phyloP scores from a whole-genome alignment of 78 protist species.

The Monocercomonoides exilis region DNA sequence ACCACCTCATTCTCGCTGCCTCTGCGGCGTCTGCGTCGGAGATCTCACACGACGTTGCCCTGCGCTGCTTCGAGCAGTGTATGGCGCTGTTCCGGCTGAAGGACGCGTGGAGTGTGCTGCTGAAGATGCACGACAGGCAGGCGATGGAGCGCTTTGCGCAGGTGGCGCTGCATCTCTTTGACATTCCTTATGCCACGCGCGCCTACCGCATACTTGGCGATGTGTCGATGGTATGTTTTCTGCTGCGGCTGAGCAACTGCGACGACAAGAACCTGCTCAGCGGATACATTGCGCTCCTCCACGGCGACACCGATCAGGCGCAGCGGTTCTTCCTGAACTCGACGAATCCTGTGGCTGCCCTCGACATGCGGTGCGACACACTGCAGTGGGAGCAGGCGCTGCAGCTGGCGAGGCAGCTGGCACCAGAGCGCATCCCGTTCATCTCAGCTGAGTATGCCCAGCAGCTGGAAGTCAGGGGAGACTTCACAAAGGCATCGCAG shows the following conservation, averaged over 20 bases:
- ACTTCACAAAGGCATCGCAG: not conserved
- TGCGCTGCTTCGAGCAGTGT: not conserved
- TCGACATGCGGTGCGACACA: slow-evolving; percentile 62
- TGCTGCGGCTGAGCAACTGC: slow-evolving; percentile 22
- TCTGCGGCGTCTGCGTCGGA: not conserved
- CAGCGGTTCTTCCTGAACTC: slow-evolving; percentile 42
- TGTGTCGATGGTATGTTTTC: slow-evolving; percentile 49
- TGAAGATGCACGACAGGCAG: not conserved
- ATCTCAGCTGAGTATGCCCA: slow-evolving; percentile 50
- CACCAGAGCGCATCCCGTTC: slow-evolving; percentile 40
- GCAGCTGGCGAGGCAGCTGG: slow-evolving; percentile 45
- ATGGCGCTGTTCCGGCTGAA: not conserved
- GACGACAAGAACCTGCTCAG: slow-evolving; percentile 46
- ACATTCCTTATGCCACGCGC: slow-evolving; percentile 33
- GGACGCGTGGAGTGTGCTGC: slow-evolving; percentile 42
- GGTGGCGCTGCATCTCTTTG: slow-evolving; percentile 43
- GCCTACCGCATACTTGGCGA: slow-evolving; percentile 40
- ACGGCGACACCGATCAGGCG: slow-evolving; percentile 37
- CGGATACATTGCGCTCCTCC: slow-evolving; percentile 49
- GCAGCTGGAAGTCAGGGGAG: slow-evolving; percentile 53
- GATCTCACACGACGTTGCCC: not conserved
- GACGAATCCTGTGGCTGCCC: slow-evolving; percentile 42
- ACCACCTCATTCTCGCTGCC: not conserved
- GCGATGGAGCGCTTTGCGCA: slow-evolving; percentile 9
- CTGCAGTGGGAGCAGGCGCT: slow-evolving; percentile 68